A percentile compares a stretch with the other conserved stretches of the same genome.
These are phyloP conservation scores for Clitopilus passeckerianus DNA, from an alignment of 768 basidiomycete genomes.

Conservation along the genomic window DNA sequence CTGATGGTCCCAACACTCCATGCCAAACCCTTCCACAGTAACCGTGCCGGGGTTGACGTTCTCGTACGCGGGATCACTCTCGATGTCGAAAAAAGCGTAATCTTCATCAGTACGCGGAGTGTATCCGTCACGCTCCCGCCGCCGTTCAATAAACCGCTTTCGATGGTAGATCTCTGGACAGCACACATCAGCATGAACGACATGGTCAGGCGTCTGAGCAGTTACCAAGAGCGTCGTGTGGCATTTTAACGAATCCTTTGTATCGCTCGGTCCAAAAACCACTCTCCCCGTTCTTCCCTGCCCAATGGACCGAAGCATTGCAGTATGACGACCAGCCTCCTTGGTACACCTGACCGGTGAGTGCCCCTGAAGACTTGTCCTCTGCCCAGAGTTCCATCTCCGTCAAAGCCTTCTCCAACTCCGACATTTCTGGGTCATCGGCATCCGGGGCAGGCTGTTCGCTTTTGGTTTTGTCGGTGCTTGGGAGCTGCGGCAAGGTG, in stretches of 20 bases:
- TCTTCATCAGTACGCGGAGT: not conserved
- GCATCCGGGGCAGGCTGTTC: no score
- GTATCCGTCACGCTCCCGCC: not conserved
- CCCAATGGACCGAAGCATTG: not conserved
- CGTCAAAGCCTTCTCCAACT: not conserved
- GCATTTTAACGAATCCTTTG: not conserved
- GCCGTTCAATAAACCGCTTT: conserved; percentile 1
- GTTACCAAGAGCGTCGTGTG: not conserved
- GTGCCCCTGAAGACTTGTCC: no score
- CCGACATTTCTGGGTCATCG: no score
- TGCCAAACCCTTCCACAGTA: conserved; percentile 4
- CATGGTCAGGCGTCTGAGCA: not conserved
- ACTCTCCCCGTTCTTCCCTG: not conserved
- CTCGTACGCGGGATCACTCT: conserved; percentile 1
- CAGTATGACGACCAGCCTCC: not conserved
- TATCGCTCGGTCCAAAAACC: not conserved
- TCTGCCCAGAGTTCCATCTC: not conserved
- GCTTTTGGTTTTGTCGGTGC: no score
- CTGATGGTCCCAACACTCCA: conserved; percentile 4
- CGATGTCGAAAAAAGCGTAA: conserved; percentile 1
- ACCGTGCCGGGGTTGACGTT: conserved; percentile 2
- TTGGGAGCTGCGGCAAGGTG: no score
- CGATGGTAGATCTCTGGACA: not conserved
- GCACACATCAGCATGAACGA: not conserved
- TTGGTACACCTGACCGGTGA: not conserved